Percentiles rank a stretch among this genome's conserved stretches.
phyloP scores from a whole-genome alignment of 75 land plant genomes.

The Sequoiadendron giganteum region DNA sequence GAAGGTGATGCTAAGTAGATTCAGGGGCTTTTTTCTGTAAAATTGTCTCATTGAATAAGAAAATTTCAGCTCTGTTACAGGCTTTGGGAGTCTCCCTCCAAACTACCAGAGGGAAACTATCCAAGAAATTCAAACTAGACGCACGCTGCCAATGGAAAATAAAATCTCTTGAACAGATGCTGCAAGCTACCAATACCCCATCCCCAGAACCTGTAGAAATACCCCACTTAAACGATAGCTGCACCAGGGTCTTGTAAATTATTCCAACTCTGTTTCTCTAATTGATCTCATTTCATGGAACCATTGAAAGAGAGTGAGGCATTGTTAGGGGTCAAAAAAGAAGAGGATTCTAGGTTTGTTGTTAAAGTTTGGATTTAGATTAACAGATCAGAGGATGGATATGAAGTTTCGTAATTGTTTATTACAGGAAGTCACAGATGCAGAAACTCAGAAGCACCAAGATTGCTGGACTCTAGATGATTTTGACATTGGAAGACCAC shows the following conservation, averaged over 20 bases:
- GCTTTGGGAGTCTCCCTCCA: neutral
- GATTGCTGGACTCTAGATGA: constrained; percentile 36
- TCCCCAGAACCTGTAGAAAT: neutral
- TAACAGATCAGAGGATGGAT: neutral
- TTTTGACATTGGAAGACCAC: constrained; percentile 47
- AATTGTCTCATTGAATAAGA: neutral
- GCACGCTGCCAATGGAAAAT: neutral
- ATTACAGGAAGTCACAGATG: constrained; percentile 10
- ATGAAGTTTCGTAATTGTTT: neutral
- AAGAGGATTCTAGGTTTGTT: neutral
- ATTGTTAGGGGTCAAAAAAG: neutral
- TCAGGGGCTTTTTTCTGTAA: neutral
- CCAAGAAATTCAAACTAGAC: neutral
- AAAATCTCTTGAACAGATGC: neutral
- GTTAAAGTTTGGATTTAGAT: neutral
- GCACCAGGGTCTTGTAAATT: neutral
- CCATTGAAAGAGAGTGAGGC: neutral
- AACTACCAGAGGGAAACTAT: neutral
- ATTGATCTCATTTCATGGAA: neutral
- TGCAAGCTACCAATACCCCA: neutral
- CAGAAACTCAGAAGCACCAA: constrained; percentile 1
- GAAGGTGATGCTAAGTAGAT: neutral
- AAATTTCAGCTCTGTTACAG: neutral
- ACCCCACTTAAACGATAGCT: neutral
- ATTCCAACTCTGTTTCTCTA: neutral